Conservation (phyloP, 1,284 basidiomycete genomes). For the Ustilago vetiveriae region DNA sequence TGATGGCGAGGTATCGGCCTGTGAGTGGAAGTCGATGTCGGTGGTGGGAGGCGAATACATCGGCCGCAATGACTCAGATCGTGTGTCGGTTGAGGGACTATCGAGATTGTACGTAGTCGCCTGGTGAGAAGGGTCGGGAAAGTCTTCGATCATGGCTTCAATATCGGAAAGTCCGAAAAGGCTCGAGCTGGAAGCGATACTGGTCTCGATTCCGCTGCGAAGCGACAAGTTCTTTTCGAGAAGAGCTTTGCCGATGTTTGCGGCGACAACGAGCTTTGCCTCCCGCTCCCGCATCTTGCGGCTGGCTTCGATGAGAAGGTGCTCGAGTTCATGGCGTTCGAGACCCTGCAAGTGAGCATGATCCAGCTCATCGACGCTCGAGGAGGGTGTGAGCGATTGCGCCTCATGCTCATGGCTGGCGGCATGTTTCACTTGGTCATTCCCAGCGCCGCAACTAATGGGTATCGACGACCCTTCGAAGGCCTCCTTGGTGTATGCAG, state of each 20-base stretch:
- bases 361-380: slow-evolving; percentile 29
- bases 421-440: too few relatives aligned
- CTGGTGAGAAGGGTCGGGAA: background rate
- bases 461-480: too few relatives aligned
- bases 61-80: slow-evolving; percentile 3
- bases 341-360: slow-evolving; percentile 44
- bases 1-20: slow-evolving; percentile 17
- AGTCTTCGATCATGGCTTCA: slow-evolving; percentile 31
- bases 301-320: slow-evolving; percentile 51
- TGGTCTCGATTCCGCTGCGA: slow-evolving; percentile 46
- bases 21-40: slow-evolving; percentile 27
- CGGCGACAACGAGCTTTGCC: slow-evolving; percentile 56
- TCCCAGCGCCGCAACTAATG: too few relatives aligned
- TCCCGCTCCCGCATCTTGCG: slow-evolving; percentile 58
- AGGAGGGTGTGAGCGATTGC: slow-evolving; percentile 6
- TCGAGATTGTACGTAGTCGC: background rate
- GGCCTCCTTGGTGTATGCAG: background rate
- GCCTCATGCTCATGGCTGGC: background rate
- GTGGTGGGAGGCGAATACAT: slow-evolving; percentile 54
- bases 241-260: slow-evolving; percentile 59
- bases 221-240: slow-evolving; percentile 61
- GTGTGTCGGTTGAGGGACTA: too few relatives aligned
- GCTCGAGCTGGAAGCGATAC: slow-evolving; percentile 41
- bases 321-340: slow-evolving; percentile 55
- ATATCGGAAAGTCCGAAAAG: slow-evolving; percentile 33